Evolutionary conservation across 2,329 filamentous ascomycete species (phyloP).

Genomic region (Scedosporium dehoogii): DNA sequence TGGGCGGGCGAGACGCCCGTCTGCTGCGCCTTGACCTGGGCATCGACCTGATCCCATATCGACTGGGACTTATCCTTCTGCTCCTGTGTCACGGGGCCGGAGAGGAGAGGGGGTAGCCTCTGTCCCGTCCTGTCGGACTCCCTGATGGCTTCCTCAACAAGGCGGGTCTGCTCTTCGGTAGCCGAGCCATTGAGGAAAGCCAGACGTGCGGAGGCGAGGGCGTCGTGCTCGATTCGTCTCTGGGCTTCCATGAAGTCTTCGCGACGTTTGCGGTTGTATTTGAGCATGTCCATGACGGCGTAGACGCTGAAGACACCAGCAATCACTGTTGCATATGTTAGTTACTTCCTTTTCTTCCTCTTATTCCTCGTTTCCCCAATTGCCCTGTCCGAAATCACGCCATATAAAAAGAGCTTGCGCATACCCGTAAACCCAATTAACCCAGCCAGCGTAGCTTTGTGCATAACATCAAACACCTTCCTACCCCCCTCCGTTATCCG

Average conservation of each 20-base stretch:
- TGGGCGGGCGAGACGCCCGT: conserved; percentile 11
- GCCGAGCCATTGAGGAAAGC: conserved; percentile 51
- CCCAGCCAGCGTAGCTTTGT: conserved; percentile 43
- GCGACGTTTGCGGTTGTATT: conserved; percentile 50
- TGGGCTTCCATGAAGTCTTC: conserved; percentile 48
- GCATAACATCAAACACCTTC: conserved; percentile 43
- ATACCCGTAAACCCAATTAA: conserved; percentile 48
- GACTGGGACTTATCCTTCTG: conserved; percentile 1
- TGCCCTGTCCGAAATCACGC: background rate
- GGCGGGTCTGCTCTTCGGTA: conserved; percentile 42
- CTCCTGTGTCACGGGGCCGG: conserved; percentile 9
- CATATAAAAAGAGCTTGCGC: conserved; percentile 11
- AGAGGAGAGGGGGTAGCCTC: conserved; percentile 41
- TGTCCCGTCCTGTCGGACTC: conserved; percentile 33
- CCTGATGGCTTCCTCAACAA: conserved; percentile 47
- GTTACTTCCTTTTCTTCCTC: background rate
- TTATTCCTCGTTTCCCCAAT: background rate
- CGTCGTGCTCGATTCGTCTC: conserved; percentile 41
- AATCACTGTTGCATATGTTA: conserved; percentile 28
- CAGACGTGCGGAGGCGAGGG: conserved; percentile 45
- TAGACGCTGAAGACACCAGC: conserved; percentile 47
- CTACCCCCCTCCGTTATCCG: conserved; percentile 36
- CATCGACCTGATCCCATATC: conserved; percentile 12
- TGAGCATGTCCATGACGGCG: conserved; percentile 52
- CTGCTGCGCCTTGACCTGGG: conserved; percentile 10